phyloP scores from a whole-genome alignment of 768 basidiomycete genomes.

The Phlebiopsis gigantea region DNA sequence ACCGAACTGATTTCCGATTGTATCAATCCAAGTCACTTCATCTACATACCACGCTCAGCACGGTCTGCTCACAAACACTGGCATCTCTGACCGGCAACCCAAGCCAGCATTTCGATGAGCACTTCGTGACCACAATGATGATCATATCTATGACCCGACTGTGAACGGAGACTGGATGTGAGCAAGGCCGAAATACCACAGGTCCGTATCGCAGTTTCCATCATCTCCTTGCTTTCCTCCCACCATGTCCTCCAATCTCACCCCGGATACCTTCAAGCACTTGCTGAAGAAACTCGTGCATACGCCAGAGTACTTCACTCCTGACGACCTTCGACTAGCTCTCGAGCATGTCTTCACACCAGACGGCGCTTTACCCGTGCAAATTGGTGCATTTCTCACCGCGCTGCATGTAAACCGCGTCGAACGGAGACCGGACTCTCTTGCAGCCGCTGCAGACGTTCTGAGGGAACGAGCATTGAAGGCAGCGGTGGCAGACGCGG shows the following conservation, averaged over 20 bases:
- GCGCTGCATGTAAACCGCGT: slow-evolving; percentile 77
- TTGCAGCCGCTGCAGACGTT: slow-evolving; percentile 75
- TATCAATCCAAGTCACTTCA: background rate
- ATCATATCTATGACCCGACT: background rate
- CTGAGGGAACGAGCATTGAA: slow-evolving; percentile 64
- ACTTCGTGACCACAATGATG: no score
- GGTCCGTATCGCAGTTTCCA: background rate
- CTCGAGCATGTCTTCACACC: slow-evolving; percentile 74
- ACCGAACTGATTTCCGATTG: background rate
- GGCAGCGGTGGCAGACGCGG: slow-evolving; percentile 50
- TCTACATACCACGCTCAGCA: background rate
- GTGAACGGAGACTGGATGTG: background rate
- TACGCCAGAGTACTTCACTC: slow-evolving; percentile 76
- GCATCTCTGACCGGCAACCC: background rate
- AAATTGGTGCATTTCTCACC: slow-evolving; percentile 87
- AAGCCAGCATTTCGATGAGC: no score
- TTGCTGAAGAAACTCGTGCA: slow-evolving; percentile 74
- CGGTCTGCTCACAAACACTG: background rate
- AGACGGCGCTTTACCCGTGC: slow-evolving; percentile 55
- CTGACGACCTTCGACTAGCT: slow-evolving; percentile 66
- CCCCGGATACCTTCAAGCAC: slow-evolving; percentile 62
- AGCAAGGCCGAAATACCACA: background rate
- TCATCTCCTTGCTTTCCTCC: slow-evolving; percentile 1
- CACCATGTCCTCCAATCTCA: slow-evolving; percentile 19
- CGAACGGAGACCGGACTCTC: slow-evolving; percentile 69